Evolutionary conservation across 176 grass and related monocot genomes (phyloP).

Genomic region (Calamus simplicifolius): DNA sequence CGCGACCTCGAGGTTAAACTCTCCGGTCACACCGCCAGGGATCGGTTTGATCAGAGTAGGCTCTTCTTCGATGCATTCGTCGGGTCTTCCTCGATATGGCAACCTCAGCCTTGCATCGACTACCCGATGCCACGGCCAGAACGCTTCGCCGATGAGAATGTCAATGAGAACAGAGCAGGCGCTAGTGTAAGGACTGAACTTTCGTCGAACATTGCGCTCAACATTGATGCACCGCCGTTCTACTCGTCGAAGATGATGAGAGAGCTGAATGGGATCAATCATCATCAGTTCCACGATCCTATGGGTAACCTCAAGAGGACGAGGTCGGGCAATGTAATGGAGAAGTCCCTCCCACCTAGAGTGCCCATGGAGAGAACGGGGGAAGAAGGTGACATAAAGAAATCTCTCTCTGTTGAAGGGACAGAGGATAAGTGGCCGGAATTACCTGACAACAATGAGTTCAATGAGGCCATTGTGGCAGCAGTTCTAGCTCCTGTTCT

Average conservation of each 20-base stretch:
- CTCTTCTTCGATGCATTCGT: conserved; percentile 76
- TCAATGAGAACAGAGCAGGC: conserved; percentile 6
- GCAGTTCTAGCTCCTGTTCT: conserved; percentile 48
- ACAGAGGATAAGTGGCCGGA: conserved; percentile 76
- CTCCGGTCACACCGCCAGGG: conserved; percentile 20
- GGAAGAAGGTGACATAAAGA: conserved; percentile 27
- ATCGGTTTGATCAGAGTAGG: conserved; percentile 47
- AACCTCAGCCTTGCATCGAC: conserved; percentile 79
- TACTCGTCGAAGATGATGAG: conserved; percentile 46
- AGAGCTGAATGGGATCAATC: conserved; percentile 10
- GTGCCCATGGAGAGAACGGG: conserved; percentile 6
- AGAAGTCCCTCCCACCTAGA: conserved; percentile 14
- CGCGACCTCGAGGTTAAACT: conserved; percentile 75
- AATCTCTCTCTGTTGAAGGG: conserved; percentile 22
- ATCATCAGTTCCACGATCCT: conserved; percentile 28
- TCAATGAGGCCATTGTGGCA: conserved; percentile 70
- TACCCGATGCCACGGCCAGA: conserved; percentile 4
- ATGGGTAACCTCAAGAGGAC: conserved; percentile 90
- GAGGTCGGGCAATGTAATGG: conserved; percentile 41
- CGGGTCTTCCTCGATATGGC: conserved; percentile 80
- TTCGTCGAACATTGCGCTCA: conserved; percentile 21
- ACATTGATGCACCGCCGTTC: conserved; percentile 75
- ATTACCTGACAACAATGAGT: conserved; percentile 71
- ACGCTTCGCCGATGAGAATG: conserved; percentile 62
- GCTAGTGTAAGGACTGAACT: not conserved